Base-by-base conservation (phyloP, 352 stramenopile species). In the Phytophthora lateralis region DNA sequence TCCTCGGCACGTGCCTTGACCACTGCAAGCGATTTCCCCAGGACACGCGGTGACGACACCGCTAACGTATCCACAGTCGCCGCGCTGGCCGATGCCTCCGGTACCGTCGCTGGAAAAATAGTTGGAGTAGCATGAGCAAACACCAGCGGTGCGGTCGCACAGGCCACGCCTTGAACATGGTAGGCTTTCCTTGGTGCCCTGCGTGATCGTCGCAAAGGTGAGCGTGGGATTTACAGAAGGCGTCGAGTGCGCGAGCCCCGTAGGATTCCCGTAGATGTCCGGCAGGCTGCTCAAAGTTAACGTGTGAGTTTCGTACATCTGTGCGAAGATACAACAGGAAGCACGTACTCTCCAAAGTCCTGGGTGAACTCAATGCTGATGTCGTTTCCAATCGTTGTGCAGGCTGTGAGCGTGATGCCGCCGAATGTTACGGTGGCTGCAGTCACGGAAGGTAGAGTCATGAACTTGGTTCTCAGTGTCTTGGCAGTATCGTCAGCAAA, bases 51-150 rank as follows among this genome's bases (percentile, higher is more conserved):
- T 90, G 48, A 93, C 76, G 0, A 78, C 77, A 10, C 58, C 60
- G 6, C 62, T 69, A 60, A 91, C 81, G 60, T 83, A 94, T 5
- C 95, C 96, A 60, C 96, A 98, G 77, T 98, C 95, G 14, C 94
- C 95, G 15, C 93, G 79, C 60, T 82, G 80, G 3, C 94, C 92
- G 34, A 91, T 88, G 18, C 70, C 80, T 24, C 81, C 93, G 32
- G 89, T 80, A 2, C 86, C 88, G 45, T 93, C 80, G 66, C 84
- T 90, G 11, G 81, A 92, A 53, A 93, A 95, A 39, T 90, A 98
- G 52, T 85, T 89, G 9, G 43, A 39, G 70, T 91, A 97, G 70
- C 93, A 98, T 1, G 50, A 55, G 65, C 93, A 98, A 24, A 94
- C 69, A 37, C 90, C 78, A 6, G 70, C 80, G 6, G 62, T 61